phyloP scores from a whole-genome alignment of 1,139 yeast species.

The Yarrowia galli region DNA sequence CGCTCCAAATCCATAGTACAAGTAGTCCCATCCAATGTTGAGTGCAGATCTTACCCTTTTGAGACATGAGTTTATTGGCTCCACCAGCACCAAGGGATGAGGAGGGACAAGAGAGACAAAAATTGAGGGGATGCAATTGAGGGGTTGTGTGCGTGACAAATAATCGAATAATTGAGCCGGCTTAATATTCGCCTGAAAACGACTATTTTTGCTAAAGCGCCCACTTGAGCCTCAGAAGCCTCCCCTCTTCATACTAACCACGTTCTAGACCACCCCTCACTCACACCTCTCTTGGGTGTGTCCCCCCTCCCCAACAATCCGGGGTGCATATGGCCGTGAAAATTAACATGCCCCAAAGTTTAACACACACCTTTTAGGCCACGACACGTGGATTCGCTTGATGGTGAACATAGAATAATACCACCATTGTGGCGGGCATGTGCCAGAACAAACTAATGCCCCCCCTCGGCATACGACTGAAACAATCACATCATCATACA shows the following conservation, averaged over 20 bases:
- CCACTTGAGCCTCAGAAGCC: neutral
- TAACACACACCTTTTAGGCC: conserved; percentile 8
- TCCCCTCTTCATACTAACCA: neutral
- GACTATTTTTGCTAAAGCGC: neutral
- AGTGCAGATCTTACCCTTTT: conserved; percentile 33
- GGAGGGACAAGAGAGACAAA: conserved; percentile 1
- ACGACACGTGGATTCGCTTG: conserved; percentile 8
- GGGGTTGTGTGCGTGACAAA: neutral
- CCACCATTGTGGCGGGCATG: neutral
- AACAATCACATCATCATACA: neutral
- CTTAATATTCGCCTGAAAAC: neutral
- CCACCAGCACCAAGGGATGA: conserved; percentile 13
- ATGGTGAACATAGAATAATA: neutral
- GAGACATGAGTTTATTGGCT: conserved; percentile 31
- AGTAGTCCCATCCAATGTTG: conserved; percentile 10
- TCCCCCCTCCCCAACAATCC: conserved; percentile 34
- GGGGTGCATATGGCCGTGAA: conserved; percentile 37
- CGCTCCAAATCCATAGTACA: no score
- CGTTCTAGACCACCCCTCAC: conserved; percentile 30
- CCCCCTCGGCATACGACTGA: neutral
- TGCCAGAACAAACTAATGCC: neutral
- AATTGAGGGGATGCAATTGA: conserved; percentile 7
- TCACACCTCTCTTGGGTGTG: neutral
- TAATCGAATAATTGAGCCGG: conserved; percentile 2
- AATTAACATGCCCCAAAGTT: conserved; percentile 27